These are phyloP conservation scores for Russula sp. DNA, from an alignment of 768 basidiomycete genomes.

Conservation along the genomic window DNA sequence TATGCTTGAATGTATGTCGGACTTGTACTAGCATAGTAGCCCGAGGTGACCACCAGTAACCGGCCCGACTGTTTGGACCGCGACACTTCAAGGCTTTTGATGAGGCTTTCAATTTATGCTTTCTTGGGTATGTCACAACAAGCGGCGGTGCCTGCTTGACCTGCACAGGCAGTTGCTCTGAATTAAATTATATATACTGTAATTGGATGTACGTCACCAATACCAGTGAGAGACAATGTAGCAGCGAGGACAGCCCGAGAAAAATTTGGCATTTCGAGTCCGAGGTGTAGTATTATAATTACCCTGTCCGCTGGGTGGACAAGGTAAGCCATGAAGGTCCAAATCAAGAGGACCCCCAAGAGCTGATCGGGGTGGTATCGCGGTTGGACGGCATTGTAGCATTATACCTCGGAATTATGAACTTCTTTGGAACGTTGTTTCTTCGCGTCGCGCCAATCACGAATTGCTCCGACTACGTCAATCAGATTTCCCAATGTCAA, in stretches of 20 bases:
- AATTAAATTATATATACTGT: too few species aligned
- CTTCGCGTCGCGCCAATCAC: background rate
- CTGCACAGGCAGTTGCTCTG: too few species aligned
- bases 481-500: conserved; percentile 7
- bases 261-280: background rate
- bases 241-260: background rate
- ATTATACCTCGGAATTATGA: background rate
- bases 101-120: too few species aligned
- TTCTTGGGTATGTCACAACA: too few species aligned
- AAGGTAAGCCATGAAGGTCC: background rate
- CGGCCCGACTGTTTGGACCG: too few species aligned
- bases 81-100: too few species aligned
- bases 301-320: background rate
- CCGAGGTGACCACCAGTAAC: too few species aligned
- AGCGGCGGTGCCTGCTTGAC: too few species aligned
- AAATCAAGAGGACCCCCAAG: background rate
- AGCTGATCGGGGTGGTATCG: background rate
- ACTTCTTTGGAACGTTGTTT: background rate
- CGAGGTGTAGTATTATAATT: background rate
- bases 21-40: too few species aligned
- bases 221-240: background rate
- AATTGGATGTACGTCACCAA: background rate
- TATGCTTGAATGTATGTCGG: too few species aligned
- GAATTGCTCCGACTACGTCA: background rate
- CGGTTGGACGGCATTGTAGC: background rate